Conservation (phyloP, 495 filamentous ascomycete species). For the Letharia lupina region DNA sequence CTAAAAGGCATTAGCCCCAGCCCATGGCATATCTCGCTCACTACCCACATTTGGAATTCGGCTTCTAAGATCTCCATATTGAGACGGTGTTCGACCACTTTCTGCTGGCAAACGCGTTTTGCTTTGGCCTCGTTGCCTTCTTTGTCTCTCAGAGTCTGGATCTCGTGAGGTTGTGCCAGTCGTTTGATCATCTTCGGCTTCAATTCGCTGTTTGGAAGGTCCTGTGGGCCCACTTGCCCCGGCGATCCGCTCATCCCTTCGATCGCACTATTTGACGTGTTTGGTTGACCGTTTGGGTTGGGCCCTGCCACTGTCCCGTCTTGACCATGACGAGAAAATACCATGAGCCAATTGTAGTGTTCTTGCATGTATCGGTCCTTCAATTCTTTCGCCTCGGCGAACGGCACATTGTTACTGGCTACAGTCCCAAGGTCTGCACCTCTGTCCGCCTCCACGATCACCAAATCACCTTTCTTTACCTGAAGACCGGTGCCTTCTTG, state of each 20-base stretch:
- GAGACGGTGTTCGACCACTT: slow-evolving; percentile 86
- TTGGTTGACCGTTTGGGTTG: slow-evolving; percentile 28
- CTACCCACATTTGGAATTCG: slow-evolving; percentile 92
- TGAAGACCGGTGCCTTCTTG: slow-evolving; percentile 89
- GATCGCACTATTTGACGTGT: slow-evolving; percentile 54
- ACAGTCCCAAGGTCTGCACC: slow-evolving; percentile 96
- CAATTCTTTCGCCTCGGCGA: slow-evolving; percentile 73
- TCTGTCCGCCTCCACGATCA: slow-evolving; percentile 95
- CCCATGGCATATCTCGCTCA: slow-evolving; percentile 1
- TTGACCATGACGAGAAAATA: slow-evolving; percentile 70
- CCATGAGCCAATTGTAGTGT: slow-evolving; percentile 94
- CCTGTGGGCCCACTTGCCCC: slow-evolving; percentile 59
- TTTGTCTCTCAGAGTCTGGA: slow-evolving; percentile 79
- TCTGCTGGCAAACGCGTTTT: slow-evolving; percentile 90
- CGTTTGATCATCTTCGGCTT: slow-evolving; percentile 96
- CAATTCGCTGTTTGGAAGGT: slow-evolving; percentile 63
- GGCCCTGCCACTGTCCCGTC: slow-evolving; percentile 54
- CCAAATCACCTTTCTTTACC: slow-evolving; percentile 82
- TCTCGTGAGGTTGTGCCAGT: slow-evolving; percentile 82
- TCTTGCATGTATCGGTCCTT: slow-evolving; percentile 87
- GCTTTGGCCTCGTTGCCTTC: slow-evolving; percentile 97
- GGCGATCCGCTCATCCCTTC: slow-evolving; percentile 63
- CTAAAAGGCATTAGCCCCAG: slow-evolving; percentile 38
- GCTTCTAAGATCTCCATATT: slow-evolving; percentile 98
- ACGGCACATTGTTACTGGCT: slow-evolving; percentile 69